Conservation (phyloP, 1,139 yeast genomes). For the Kluyveromyces marxianus region DNA sequence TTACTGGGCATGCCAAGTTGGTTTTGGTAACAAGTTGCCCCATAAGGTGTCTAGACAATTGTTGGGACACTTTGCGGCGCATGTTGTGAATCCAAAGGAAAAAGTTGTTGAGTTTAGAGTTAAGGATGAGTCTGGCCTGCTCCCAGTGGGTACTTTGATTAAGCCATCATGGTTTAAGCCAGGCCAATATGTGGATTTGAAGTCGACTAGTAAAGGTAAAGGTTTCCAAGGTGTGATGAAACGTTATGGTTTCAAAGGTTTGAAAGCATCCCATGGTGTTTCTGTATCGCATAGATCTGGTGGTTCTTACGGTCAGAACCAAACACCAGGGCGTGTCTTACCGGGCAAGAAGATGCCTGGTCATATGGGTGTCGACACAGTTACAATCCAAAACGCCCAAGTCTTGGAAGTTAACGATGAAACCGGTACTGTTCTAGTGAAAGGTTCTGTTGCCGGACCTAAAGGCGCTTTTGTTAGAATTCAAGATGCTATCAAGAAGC, state of each 20-base stretch:
- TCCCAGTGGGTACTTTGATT: constrained; percentile 72
- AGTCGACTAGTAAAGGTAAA: constrained; percentile 82
- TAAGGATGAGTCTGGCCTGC: constrained; percentile 53
- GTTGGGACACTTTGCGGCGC: constrained; percentile 74
- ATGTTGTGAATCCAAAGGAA: constrained; percentile 78
- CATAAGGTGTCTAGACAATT: constrained; percentile 57
- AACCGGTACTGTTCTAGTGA: constrained; percentile 72
- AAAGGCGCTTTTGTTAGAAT: constrained; percentile 67
- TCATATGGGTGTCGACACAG: constrained; percentile 75
- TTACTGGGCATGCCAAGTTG: constrained; percentile 79
- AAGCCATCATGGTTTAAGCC: constrained; percentile 75
- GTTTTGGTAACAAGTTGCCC: constrained; percentile 65
- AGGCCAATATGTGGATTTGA: constrained; percentile 80
- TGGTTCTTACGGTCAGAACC: constrained; percentile 95
- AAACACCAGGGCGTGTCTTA: constrained; percentile 90
- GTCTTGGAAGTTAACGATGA: constrained; percentile 76
- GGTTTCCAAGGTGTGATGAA: constrained; percentile 99
- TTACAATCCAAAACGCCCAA: constrained; percentile 69
- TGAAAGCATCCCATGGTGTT: constrained; percentile 93
- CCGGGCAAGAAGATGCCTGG: constrained; percentile 99
- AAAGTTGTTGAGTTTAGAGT: constrained; percentile 73
- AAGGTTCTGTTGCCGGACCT: constrained; percentile 92
- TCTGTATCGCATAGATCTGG: constrained; percentile 91
- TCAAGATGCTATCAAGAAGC: constrained; percentile 61
- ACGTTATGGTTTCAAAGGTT: constrained; percentile 86